Conservation (phyloP, 2,329 filamentous ascomycete genomes). For the Chaetomium sp. region DNA sequence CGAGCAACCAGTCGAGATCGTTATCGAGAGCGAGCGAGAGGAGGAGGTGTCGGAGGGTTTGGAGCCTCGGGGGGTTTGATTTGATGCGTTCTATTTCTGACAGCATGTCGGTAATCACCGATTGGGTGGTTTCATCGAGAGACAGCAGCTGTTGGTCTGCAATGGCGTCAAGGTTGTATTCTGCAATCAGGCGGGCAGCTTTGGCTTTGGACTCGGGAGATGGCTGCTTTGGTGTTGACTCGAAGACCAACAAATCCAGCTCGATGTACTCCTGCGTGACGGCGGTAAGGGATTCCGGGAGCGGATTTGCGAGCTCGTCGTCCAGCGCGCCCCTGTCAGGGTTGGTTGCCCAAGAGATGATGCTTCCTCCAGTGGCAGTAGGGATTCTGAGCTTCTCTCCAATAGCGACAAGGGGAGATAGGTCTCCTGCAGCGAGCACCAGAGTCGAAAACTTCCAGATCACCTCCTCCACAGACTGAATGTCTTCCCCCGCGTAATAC, state of each 20-base stretch:
- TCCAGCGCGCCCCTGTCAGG: constrained; percentile 14
- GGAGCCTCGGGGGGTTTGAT: not conserved
- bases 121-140: not conserved
- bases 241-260: constrained; percentile 32
- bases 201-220: constrained; percentile 5
- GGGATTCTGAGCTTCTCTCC: constrained; percentile 20
- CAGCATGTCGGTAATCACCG: not conserved
- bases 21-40: constrained; percentile 22
- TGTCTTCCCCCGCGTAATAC: constrained; percentile 22
- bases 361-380: not conserved
- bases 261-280: constrained; percentile 32
- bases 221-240: constrained; percentile 13
- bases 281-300: constrained; percentile 21
- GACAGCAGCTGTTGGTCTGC: not conserved
- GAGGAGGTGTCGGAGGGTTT: constrained; percentile 1
- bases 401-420: constrained; percentile 24
- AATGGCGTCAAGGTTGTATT: constrained; percentile 15
- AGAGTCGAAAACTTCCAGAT: constrained; percentile 32
- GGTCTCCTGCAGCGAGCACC: constrained; percentile 29
- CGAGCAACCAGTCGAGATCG: constrained; percentile 17
- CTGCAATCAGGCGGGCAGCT: constrained; percentile 19
- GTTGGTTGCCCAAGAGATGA: constrained; percentile 27
- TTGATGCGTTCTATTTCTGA: not conserved
- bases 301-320: constrained; percentile 1
- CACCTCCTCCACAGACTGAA: constrained; percentile 23